Evolutionary conservation across 2,329 filamentous ascomycete genomes (phyloP).

Genomic region (Ophiostoma piceae): DNA sequence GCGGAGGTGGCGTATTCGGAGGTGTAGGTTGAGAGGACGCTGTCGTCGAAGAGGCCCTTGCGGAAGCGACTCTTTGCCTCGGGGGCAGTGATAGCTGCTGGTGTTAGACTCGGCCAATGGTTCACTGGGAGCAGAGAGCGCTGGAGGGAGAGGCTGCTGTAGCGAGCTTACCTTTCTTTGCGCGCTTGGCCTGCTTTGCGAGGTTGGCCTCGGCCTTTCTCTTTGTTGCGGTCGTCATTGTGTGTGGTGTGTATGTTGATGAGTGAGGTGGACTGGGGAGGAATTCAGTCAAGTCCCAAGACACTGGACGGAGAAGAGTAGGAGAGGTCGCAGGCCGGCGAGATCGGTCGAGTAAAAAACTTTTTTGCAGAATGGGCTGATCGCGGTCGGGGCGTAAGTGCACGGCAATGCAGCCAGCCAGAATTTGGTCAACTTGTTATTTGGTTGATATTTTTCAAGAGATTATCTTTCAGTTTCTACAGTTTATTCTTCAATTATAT

Average conservation of each 20-base stretch:
- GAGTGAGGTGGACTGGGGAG: background rate
- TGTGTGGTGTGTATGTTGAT: background rate
- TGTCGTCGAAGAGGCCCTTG: constrained; percentile 58
- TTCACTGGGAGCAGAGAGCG: background rate
- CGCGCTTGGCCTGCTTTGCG: constrained; percentile 45
- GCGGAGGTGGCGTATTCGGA: constrained; percentile 57
- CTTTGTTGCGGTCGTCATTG: constrained; percentile 22
- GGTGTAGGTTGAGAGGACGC: constrained; percentile 55
- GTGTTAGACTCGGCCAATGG: background rate
- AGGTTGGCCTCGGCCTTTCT: constrained; percentile 45
- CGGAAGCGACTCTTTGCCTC: constrained; percentile 58
- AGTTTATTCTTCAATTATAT: background rate
- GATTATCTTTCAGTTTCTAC: background rate
- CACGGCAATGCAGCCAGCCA: background rate
- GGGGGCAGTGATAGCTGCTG: background rate
- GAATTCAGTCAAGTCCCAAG: background rate
- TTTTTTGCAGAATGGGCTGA: constrained; percentile 23
- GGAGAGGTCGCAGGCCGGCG: background rate
- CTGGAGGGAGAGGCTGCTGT: background rate
- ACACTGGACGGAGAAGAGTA: background rate
- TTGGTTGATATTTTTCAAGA: background rate
- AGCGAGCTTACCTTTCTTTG: constrained; percentile 43
- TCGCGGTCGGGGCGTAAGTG: constrained; percentile 5
- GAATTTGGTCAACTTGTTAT: background rate
- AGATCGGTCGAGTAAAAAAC: constrained; percentile 18